Evolutionary conservation across 371 early-diverging fungal genomes (phyloP), one percentile per base, ranked within the genome.

Genomic region (Mortierella sp.): DNA sequence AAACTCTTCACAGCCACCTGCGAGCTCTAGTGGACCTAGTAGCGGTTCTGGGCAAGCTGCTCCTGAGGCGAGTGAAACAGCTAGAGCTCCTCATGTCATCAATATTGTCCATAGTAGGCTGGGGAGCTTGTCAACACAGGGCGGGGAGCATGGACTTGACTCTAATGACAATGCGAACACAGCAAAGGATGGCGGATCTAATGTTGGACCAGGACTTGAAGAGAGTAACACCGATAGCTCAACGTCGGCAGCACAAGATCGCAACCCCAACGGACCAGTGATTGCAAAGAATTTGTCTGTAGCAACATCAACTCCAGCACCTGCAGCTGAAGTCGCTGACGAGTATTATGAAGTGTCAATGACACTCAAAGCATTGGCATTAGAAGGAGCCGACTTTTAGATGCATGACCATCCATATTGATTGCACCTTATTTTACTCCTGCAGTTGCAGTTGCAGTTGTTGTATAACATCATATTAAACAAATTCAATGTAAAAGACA

Each of bases 331-430:
- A 24, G 68, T 59, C 3, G 81, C 66, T 16, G 81, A 80, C 5
- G 72, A 75, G 65, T 80, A 72, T 22, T 80, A 80, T 32, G 81
- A 80, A 45, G 81, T 80, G 0, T 80, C 81, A 10, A 68, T 72
- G 69, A 72, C 81, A 5, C 72, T 80, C 28, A 80, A 75, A 24
- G 81, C 81, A 20, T 47, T 80, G 11, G 68, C 81, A 3, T 49
- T 80, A 9, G 81, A 80, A 24, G 81, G 81, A 14, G 81, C 81
- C 6, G 81, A 80, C 40, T 80, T 71, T 61, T 80, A 43, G 62
- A 24, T 35, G 26, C 30, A 16, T 30, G 6, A 57, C 12, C 20
- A 54, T 54, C 5, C 26, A 8, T 26, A 26, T 8, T 54, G 24
- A 54, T 26, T 47, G 32, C 22, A 9, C 20, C 20, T 20, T 18